Evolutionary conservation across 2,329 filamentous ascomycete genomes (phyloP).

Genomic region (Phyllosticta citribraziliensis): DNA sequence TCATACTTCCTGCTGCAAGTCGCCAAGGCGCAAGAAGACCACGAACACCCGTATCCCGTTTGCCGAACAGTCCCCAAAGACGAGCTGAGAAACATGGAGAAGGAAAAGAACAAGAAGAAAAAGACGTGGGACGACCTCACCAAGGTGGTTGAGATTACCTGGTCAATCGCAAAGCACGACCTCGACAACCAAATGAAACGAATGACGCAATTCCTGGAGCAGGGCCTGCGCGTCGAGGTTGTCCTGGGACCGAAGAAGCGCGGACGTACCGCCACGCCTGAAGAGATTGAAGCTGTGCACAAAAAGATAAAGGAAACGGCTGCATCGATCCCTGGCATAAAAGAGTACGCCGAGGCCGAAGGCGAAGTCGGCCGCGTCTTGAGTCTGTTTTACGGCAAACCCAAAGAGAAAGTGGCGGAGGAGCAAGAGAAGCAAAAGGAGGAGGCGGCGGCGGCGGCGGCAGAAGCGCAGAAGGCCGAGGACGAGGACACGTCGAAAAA

Average conservation of each 20-base stretch:
- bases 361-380: slow-evolving; percentile 22
- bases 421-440: slow-evolving; percentile 11
- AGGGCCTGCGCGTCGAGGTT: slow-evolving; percentile 68
- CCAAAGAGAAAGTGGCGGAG: slow-evolving; percentile 13
- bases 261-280: slow-evolving; percentile 48
- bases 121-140: slow-evolving; percentile 19
- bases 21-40: slow-evolving; percentile 16
- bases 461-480: slow-evolving; percentile 4
- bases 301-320: slow-evolving; percentile 38
- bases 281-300: slow-evolving; percentile 52
- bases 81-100: slow-evolving; percentile 37
- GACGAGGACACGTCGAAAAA: slow-evolving; percentile 7
- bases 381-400: slow-evolving; percentile 19
- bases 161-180: slow-evolving; percentile 72
- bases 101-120: slow-evolving; percentile 30
- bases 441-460: slow-evolving; percentile 11
- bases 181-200: slow-evolving; percentile 59
- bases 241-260: slow-evolving; percentile 58
- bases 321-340: slow-evolving; percentile 24
- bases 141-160: slow-evolving; percentile 85
- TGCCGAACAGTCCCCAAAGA: slow-evolving; percentile 61
- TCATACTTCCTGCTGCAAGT: slow-evolving; percentile 44
- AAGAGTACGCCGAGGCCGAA: slow-evolving; percentile 19
- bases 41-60: slow-evolving; percentile 45
- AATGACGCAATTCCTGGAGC: slow-evolving; percentile 58